Evolutionary conservation across 148 eudicot genomes (phyloP), one percentile per base, ranked within the genome.

Genomic region (Fagopyrum homotropicum): DNA sequence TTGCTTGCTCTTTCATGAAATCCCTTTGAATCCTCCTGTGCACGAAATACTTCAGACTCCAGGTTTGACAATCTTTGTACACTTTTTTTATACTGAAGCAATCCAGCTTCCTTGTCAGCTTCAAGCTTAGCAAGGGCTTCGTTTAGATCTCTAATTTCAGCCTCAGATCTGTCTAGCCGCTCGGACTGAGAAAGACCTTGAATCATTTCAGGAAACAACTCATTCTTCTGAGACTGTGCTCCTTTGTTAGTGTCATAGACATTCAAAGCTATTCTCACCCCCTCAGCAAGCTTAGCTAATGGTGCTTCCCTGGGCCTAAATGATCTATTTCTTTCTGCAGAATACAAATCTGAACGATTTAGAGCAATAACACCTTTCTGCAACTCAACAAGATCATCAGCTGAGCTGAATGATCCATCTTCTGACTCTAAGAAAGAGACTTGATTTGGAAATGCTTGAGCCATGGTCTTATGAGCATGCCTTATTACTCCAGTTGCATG

Each of bases 401-500:
- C 76, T 57, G 79, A 80, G 77, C 69, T 83, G 30, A 81, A 83
- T 52, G 96, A 83, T 61, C 82, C 81, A 75, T 92, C 94, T 73
- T 91, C 98, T 30, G 76, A 45, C 74, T 77, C 76, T 48, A 83
- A 68, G 48, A 76, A 61, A 14, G 91, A 89, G 61, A 82, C 85
- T 76, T 95, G 94, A 85, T 88, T 85, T 9, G 97, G 98, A 77
- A 85, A 93, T 3, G 82, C 97, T 77, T 92, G 93, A 22, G 90
- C 77, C 93, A 96, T 90, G 35, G 93, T 89, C 26, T 60, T 79
- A 51, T 92, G 99, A 11, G 99, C 99, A 73, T 96, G 99, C 46
- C 92, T 87, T 75, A 96, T 88, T 30, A 86, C 93, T 60, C 83
- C 84, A n/a, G 90, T 94, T 30, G 98, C 97, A 75, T 94, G 86